phyloP scores from a whole-genome alignment of 192 early-diverging fungal genomes.

The Mortierella hygrophila region DNA sequence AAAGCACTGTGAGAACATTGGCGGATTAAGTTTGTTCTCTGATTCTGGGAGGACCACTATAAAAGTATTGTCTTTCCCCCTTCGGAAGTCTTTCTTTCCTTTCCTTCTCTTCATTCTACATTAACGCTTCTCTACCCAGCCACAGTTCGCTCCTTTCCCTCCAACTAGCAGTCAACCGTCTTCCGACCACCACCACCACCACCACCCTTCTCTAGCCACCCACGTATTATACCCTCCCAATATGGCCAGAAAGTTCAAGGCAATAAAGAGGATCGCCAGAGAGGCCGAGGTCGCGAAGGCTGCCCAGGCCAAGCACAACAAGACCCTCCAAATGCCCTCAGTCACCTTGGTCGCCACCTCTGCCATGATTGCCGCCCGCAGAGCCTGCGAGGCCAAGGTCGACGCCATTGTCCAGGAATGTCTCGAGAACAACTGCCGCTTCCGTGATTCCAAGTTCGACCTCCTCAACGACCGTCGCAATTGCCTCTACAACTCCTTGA shows the following conservation, averaged over 20 bases:
- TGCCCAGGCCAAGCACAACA: constrained; percentile 43
- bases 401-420: constrained; percentile 54
- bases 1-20: no score
- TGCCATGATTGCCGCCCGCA: constrained; percentile 38
- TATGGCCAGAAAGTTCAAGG: constrained; percentile 36
- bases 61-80: neutral
- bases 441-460: constrained; percentile 51
- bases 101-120: neutral
- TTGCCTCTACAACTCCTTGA: constrained; percentile 48
- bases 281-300: constrained; percentile 13
- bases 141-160: neutral
- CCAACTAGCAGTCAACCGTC: no score
- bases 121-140: neutral
- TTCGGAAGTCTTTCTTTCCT: constrained; percentile 4
- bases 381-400: constrained; percentile 41
- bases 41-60: no score
- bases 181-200: neutral
- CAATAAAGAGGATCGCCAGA: constrained; percentile 27
- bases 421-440: constrained; percentile 42
- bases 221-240: neutral
- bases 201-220: neutral
- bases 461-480: constrained; percentile 51
- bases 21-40: no score
- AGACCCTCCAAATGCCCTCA: constrained; percentile 31
- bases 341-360: constrained; percentile 41